Evolutionary conservation across 495 filamentous ascomycete genomes (phyloP), one percentile per base, ranked within the genome.

Genomic region (Cairneyella variabilis): DNA sequence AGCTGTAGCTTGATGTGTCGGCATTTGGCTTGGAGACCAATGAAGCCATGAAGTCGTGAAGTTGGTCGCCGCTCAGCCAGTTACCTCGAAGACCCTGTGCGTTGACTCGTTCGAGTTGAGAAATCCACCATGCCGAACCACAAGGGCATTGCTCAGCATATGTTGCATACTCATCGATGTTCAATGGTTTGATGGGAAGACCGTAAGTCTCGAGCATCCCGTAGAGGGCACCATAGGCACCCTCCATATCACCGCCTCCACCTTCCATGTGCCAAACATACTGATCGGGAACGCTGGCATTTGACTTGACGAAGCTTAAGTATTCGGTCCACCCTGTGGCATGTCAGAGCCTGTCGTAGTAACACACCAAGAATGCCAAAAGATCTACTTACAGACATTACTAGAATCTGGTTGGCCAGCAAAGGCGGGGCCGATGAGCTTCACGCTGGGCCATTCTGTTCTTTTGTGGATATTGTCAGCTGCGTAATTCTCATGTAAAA

Each of bases 121-220:
- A 60, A 39, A 74, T 71, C 56, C 65, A 72, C 66, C 66, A 76
- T 0, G 66, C 69, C 7, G 68, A 57, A 8, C 65, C 67, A 1
- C 64, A 54, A 0, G 72, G 68, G n/a, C 66, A 56, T 54, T 74
- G 69, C 42, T 76, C 65, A n/a, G 41, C 44, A 21, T 22, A 57
- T 7, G 52, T 61, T 22, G 58, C 72, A 53, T 76, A 76, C 45
- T 76, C 71, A 46, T 76, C 71, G 40, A 74, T 69, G 54, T 73
- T 73, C 32, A 72, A 50, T 14, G 62, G 69, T 9, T 59, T 54
- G 9, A 49, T 38, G 3, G 71, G 70, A 2, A 73, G 54, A 9
- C 44, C 53, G 48, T 70, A 69, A 7, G 59, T 57, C 22, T 54
- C 34, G 9, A 68, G 51, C 14, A 69, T 49, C 10, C 51, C 45